A percentile compares a stretch with the other conserved stretches of the same genome.
Evolutionary conservation across 257 asterid species (phyloP).

Genomic region (Cynanchum wilfordii): DNA sequence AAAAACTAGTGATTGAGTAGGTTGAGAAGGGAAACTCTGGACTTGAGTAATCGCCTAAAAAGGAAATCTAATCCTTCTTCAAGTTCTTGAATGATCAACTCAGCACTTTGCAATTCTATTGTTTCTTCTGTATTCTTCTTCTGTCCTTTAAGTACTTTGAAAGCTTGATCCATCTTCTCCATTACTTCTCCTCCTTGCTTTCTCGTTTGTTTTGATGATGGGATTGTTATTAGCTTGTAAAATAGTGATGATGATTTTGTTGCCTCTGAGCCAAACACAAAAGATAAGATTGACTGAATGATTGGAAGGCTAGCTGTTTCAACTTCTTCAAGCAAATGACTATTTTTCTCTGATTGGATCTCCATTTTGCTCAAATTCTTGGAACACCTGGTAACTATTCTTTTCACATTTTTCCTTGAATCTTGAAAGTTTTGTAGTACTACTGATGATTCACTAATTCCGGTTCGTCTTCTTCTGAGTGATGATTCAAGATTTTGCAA

Average conservation of each 20-base stretch:
- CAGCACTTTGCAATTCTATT: background rate
- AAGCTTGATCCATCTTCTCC: slow-evolving; percentile 4
- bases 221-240: background rate
- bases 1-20: background rate
- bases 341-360: background rate
- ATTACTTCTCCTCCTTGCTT: background rate
- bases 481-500: slow-evolving; percentile 1
- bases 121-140: background rate
- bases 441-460: background rate
- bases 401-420: slow-evolving; percentile 14
- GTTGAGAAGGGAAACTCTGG: slow-evolving; percentile 13
- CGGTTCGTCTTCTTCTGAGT: slow-evolving; percentile 1
- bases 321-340: background rate
- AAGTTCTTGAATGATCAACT: slow-evolving; percentile 15
- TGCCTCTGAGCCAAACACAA: background rate
- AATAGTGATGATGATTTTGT: background rate
- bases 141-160: background rate
- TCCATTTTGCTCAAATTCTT: background rate
- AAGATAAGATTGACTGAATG: background rate
- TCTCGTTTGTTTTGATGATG: slow-evolving; percentile 1
- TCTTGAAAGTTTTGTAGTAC: slow-evolving; percentile 13
- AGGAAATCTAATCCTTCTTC: slow-evolving; percentile 13
- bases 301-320: background rate
- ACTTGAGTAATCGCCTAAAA: slow-evolving; percentile 14
- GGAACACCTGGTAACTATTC: background rate